Evolutionary conservation across 208 protist species (phyloP), one percentile per base, ranked within the genome.

Genomic region (Novymonas esmeraldas): DNA sequence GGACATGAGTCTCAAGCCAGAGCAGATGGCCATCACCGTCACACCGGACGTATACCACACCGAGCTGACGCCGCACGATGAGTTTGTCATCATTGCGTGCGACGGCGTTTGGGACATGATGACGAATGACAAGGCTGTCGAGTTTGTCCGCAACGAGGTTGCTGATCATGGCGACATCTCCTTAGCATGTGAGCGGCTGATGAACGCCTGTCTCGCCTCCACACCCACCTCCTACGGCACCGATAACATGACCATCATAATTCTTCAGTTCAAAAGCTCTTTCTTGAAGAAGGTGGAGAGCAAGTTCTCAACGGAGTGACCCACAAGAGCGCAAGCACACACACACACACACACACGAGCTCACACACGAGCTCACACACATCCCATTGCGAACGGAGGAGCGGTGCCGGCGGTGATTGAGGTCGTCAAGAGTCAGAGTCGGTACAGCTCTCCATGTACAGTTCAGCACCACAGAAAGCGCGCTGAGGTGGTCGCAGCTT

Each of bases 101-200:
- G 95, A 98, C 73, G 95, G 95, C 54, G 76, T 98, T 14, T 98
- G 92, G 90, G 95, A 98, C 63, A 95, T 92, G 69, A 85, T 97
- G 83, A 85, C 82, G 0, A 97, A 97, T 72, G 79, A 97, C 41
- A 82, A 88, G 52, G 93, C 89, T 20, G 87, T 96, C 6, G 83
- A 94, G 16, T 94, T 96, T 81, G 89, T 98, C 57, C 83, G 87
- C 31, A 88, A 90, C 58, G 82, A 95, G 66, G 77, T 97, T 33
- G 84, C 84, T 13, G 89, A 93, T 44, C 85, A 93, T 50, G 79
- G 86, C 26, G 90, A 93, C 64, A 67, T 95, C 38, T 94, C 89
- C 33, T 75, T 94, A 29, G 92, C 85, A 10, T 96, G 92, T 68
- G 89, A 96, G 65, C 78, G 87, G 4, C 61, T 96, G 14, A 94